Base-by-base conservation (phyloP, 495 filamentous ascomycete species). In the Aspergillus biplanus region DNA sequence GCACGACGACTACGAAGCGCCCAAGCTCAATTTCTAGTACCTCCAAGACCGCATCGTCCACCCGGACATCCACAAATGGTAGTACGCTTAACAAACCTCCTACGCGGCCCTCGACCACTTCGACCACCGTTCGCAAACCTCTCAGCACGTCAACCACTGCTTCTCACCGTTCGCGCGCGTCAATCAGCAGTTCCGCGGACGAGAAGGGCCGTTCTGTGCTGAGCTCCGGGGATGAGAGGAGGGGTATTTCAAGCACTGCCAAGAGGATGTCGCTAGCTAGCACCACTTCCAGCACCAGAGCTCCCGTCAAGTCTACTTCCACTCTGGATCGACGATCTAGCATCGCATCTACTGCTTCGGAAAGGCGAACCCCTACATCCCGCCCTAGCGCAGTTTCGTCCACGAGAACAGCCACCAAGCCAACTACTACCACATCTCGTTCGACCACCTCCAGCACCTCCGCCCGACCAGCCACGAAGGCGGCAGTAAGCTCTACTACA, bases 221-320 rank as follows among this genome's bases (percentile, higher is more conserved):
- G 13, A 82, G 78, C 62, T 82, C 80, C 8, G 78, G 78, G 33
- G 80, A 82, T 61, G 80, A 82, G 58, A 79, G 73, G 64, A 74
- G 71, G 33, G 77, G 75, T 3, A 79, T 81, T 56, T 77, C 75
- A 18, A 66, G 74, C n/a, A 70, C 77, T 4, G 76, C 80, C 46
- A 82, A 82, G 67, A 75, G 80, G 37, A 80, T 80, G 78, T 82
- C 80, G 7, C 72, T 82, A 52, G 78, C 69, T 12, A 76, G 78
- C 11, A 77, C 67, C 16, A 54, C 74, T 0, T 69, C 75, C n/a
- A 54, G 49, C 32, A 75, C 72, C 8, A 71, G 76, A 1, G 70
- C 78, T 3, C 75, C 78, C 1, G 63, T 73, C 35, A 80, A 74
- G 67, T 58, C 79, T 4, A 67, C 76, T n/a, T 75, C 75, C 33